These are phyloP conservation scores for Chrysosphaeria jannelii DNA, from an alignment of 2,329 filamentous ascomycete genomes.

Conservation along the genomic window DNA sequence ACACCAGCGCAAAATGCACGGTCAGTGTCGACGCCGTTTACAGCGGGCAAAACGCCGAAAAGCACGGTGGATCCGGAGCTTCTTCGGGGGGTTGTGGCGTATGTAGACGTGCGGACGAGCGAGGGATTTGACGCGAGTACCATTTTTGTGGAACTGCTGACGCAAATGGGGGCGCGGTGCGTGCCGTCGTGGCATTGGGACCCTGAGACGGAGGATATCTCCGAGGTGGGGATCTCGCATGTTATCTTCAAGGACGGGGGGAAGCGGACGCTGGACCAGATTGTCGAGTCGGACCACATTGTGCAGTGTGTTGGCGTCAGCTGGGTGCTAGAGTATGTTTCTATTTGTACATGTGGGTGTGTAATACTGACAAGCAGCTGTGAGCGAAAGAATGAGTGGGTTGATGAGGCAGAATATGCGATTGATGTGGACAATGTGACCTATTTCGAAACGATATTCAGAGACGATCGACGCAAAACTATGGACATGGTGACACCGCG, in stretches of 20 bases:
- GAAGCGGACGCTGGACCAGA: conserved; percentile 53
- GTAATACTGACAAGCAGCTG: too few species aligned
- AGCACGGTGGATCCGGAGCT: conserved; percentile 20
- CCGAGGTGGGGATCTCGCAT: conserved; percentile 51
- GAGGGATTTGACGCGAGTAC: conserved; percentile 54
- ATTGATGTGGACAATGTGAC: conserved; percentile 34
- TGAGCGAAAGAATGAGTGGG: conserved; percentile 44
- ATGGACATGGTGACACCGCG: conserved; percentile 16
- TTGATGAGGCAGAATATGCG: conserved; percentile 5
- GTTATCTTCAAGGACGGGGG: conserved; percentile 75
- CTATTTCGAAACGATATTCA: too few species aligned
- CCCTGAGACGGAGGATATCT: conserved; percentile 12
- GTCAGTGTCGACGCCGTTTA: conserved; percentile 23
- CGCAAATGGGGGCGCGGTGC: conserved; percentile 54
- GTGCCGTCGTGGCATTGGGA: conserved; percentile 53
- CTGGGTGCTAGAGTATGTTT: conserved; percentile 60
- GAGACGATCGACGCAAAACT: too few species aligned
- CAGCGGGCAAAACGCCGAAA: too few species aligned
- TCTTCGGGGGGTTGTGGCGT: conserved; percentile 44
- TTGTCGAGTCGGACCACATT: conserved; percentile 36
- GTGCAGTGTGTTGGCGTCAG: conserved; percentile 67
- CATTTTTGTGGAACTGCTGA: conserved; percentile 48
- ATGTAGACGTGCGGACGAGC: conserved; percentile 56
- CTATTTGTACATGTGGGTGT: too few species aligned
- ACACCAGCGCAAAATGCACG: too few species aligned